Evolutionary conservation across 1,284 basidiomycete species (phyloP), one percentile per base, ranked within the genome.

Genomic region (Athelia sp.): DNA sequence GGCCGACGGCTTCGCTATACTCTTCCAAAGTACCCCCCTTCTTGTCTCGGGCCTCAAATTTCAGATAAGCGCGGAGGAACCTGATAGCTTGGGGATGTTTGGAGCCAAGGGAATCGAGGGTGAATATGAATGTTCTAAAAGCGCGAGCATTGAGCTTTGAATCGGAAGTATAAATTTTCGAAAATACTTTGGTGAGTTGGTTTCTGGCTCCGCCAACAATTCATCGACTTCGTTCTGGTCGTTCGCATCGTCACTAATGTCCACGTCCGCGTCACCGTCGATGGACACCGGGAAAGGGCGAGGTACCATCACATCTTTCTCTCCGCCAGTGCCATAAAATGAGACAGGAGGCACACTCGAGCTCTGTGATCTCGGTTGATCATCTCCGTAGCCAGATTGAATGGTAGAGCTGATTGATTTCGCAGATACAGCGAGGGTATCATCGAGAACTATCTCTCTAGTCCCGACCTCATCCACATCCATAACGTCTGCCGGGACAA

Each of bases 41-140:
- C 26, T 29, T 29, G 64, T 93, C 85, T 51, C 73, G 69, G 0
- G 94, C 94, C 64, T 99, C 96, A 54, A 75, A 70, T 35, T 70
- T 68, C 8, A 98, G 78, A 65, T 96, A 99, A 21, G 70, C 60
- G 22, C 68, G 68, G 14, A 99, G 76, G 15, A 73, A 75, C 38
- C 71, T 85, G 40, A 73, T 64, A 1, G 84, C 90, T 18, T 79
- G 74, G 0, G 69, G 68, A 65, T 98, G 96, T 14, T 70, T 67
- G 11, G 71, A 70, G 1, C 87, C 85, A 23, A 99, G 76, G 1
- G 94, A 98, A 64, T 99, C 96, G 47, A 98, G 79, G 0, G 83
- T 90, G 60, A 93, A 82, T 38, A 97, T 86, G 57, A 79, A 82
- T 2, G 90, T 83, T 45, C 90, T 92, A 54, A 13, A 51, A 4